Conservation (phyloP, 1,284 basidiomycete species). For the Heterobasidion parviporum region DNA sequence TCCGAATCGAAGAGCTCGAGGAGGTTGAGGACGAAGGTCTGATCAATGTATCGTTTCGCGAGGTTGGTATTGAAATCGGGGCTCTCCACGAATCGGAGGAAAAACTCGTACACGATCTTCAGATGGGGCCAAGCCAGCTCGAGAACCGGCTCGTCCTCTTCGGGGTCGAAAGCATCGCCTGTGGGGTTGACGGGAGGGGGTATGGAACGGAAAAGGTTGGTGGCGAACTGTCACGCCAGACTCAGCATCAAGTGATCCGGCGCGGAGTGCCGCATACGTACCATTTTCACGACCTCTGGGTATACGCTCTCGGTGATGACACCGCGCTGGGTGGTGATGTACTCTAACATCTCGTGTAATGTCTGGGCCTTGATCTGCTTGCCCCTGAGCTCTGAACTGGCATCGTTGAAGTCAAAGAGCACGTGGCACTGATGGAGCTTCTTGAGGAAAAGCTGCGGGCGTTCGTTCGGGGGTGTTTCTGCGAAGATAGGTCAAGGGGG, state of each 20-base stretch:
- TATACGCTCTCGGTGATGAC: constrained; percentile 98
- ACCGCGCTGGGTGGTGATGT: constrained; percentile 93
- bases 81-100: constrained; percentile 97
- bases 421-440: constrained; percentile 96
- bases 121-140: constrained; percentile 99
- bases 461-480: constrained; percentile 89
- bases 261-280: constrained; percentile 35
- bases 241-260: neutral
- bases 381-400: constrained; percentile 89
- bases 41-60: constrained; percentile 97
- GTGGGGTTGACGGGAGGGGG: constrained; percentile 98
- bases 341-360: constrained; percentile 97
- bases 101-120: constrained; percentile 99
- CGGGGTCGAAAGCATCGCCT: constrained; percentile 98
- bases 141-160: constrained; percentile 98
- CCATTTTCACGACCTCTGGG: constrained; percentile 99
- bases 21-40: constrained; percentile 91
- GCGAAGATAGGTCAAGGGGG: constrained; percentile 8
- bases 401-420: constrained; percentile 98
- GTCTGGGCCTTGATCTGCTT: constrained; percentile 99
- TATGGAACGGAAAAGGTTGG: constrained; percentile 98
- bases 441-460: constrained; percentile 87
- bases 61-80: constrained; percentile 98
- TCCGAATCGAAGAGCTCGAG: constrained; percentile 99
- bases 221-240: constrained; percentile 70